Evolutionary conservation across 768 basidiomycete genomes (phyloP).

Genomic region (Collybia nuda): DNA sequence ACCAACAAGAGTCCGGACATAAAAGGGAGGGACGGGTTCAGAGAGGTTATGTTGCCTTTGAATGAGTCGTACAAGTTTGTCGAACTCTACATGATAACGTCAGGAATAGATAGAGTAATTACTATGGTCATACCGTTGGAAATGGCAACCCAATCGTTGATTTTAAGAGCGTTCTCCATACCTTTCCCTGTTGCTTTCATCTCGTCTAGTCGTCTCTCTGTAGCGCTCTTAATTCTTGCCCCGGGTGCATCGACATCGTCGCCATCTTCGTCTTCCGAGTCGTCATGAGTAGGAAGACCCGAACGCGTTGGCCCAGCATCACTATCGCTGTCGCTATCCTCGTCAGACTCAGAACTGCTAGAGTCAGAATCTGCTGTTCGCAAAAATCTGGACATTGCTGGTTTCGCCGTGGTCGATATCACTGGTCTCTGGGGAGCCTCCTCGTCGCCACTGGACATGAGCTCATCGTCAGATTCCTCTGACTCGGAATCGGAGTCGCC

Average conservation of each 20-base stretch:
- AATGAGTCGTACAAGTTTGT: conserved; percentile 90
- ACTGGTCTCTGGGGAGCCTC: conserved; percentile 50
- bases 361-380: conserved; percentile 62
- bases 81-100: conserved; percentile 67
- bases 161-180: conserved; percentile 94
- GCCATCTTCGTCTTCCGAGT: conserved; percentile 36
- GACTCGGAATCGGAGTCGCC: conserved; percentile 80
- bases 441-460: conserved; percentile 75
- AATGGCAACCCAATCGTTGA: conserved; percentile 95
- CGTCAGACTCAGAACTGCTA: conserved; percentile 57
- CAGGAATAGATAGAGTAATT: conserved; percentile 5
- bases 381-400: conserved; percentile 78
- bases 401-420: conserved; percentile 43
- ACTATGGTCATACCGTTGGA: conserved; percentile 64
- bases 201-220: conserved; percentile 90
- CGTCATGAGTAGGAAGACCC: conserved; percentile 34
- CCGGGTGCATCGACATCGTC: conserved; percentile 70
- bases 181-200: conserved; percentile 90
- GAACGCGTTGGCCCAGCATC: conserved; percentile 34
- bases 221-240: conserved; percentile 82
- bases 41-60: conserved; percentile 83
- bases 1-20: conserved; percentile 67
- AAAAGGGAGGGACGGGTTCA: conserved; percentile 87
- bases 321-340: conserved; percentile 55
- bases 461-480: conserved; percentile 75